A percentile compares a stretch with the other conserved stretches of the same genome.
Conservation (phyloP, 2,329 filamentous ascomycete genomes). For the Trichoderma koningii region DNA sequence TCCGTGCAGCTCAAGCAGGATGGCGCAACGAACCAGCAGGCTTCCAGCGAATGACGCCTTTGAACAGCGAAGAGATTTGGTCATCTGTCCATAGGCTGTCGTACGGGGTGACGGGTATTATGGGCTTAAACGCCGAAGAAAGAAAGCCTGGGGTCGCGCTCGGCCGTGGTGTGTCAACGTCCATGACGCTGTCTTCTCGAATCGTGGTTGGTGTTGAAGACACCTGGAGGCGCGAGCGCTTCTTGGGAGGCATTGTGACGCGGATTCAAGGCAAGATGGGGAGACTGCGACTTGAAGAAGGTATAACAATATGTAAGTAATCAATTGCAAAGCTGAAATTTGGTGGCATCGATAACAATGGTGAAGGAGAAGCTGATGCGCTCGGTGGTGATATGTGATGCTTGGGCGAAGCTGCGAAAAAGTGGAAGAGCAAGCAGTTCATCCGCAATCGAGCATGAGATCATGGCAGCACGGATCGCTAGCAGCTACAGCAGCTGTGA, state of each 20-base stretch:
- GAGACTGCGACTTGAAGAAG: background rate
- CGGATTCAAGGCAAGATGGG: background rate
- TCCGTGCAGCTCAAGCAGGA: background rate
- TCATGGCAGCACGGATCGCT: conserved; percentile 8
- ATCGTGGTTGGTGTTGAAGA: conserved; percentile 58
- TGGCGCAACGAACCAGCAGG: conserved; percentile 68
- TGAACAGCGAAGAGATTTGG: conserved; percentile 89
- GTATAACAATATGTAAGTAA: no score
- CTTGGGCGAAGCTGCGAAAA: background rate
- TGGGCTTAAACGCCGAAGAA: conserved; percentile 31
- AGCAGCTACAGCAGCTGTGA: background rate
- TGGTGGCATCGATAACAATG: background rate
- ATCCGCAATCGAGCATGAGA: conserved; percentile 19
- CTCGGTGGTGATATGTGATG: background rate
- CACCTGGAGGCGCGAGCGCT: conserved; percentile 63
- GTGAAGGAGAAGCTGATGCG: background rate
- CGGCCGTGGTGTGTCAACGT: conserved; percentile 57
- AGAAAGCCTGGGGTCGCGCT: conserved; percentile 50
- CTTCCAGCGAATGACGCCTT: conserved; percentile 91
- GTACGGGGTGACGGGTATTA: conserved; percentile 30
- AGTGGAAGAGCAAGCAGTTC: background rate
- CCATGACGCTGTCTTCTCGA: conserved; percentile 63
- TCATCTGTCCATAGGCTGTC: conserved; percentile 91
- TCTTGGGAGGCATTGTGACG: conserved; percentile 66
- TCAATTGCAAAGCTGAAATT: background rate